Evolutionary conservation across 495 filamentous ascomycete genomes (phyloP).

Genomic region (Patellaria atrata): DNA sequence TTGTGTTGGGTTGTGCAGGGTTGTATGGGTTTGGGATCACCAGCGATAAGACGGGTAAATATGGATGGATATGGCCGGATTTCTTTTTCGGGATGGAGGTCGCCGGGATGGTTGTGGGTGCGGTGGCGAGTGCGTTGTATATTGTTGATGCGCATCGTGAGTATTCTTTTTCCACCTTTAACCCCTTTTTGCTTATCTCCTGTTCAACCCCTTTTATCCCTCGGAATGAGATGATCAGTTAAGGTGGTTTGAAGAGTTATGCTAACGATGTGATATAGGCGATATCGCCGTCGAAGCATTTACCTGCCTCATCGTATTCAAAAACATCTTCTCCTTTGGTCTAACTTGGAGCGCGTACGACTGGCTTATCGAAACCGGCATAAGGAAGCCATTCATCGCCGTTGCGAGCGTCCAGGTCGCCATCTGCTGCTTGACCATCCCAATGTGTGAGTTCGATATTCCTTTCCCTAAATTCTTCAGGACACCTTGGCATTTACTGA

Average conservation of each 20-base stretch:
- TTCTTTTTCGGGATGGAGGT: slow-evolving; percentile 56
- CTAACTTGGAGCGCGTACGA: slow-evolving; percentile 70
- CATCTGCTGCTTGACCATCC: slow-evolving; percentile 56
- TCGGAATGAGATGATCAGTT: neutral
- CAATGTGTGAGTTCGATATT: slow-evolving; percentile 52
- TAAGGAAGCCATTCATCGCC: slow-evolving; percentile 51
- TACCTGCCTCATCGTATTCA: slow-evolving; percentile 82
- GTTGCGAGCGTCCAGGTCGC: slow-evolving; percentile 63
- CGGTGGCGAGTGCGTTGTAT: slow-evolving; percentile 74
- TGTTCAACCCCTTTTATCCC: too few relatives aligned
- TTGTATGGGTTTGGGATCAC: slow-evolving; percentile 75
- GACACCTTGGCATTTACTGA: neutral
- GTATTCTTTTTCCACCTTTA: slow-evolving; percentile 21
- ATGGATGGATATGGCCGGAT: slow-evolving; percentile 57
- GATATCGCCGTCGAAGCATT: slow-evolving; percentile 82
- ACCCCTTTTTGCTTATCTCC: neutral
- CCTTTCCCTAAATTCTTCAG: neutral
- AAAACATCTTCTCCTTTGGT: slow-evolving; percentile 80
- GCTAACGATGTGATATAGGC: slow-evolving; percentile 30
- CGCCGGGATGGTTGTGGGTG: slow-evolving; percentile 80
- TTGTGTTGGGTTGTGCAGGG: slow-evolving; percentile 63
- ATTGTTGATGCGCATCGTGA: slow-evolving; percentile 86
- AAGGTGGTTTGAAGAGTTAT: neutral
- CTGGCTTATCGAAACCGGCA: slow-evolving; percentile 51
- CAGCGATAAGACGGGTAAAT: slow-evolving; percentile 39